Evolutionary conservation across 257 asterid genomes (phyloP), one percentile per base, ranked within the genome.

Genomic region (Solanum pimpinellifolium): DNA sequence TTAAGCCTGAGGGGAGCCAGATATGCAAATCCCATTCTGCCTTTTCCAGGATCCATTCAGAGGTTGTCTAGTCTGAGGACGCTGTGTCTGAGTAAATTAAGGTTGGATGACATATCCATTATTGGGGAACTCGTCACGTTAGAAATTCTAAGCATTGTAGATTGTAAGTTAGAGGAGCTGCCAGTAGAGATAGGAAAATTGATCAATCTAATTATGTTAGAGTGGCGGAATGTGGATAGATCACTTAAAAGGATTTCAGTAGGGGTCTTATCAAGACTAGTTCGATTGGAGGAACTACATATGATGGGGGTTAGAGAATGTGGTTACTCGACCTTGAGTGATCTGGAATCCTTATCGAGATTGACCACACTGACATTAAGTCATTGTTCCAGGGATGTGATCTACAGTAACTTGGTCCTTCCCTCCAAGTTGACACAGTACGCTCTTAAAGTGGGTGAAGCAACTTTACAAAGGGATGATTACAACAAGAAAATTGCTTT

Each of bases 231-330:
- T 6, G 14, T 20, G 25, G 18, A 4, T 5, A 4, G 42, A 11
- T 2, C 37, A 8, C 39, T 84, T 16, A 1, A 0, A 8, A 70
- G n/a, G 44, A 31, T 84, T 84, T 41, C 27, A 16, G 2, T 1
- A 21, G 87, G 85, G 9, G 37, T 74, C 25, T 42, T 84, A 66
- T 31, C 27, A 16, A 21, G 11, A 6, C 13, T 88, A 49, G 4
- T 5, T 60, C 85, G 3, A 31, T 84, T 88, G n/a, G 88, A 88
- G 82, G 88, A 88, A 16, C 27, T 88, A 9, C 86, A 49, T 15
- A 49, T 49, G 8, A 20, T 14, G 59, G 59, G 3, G 77, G 62
- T 29, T 1, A 9, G 15, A 65, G 0, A 47, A 18, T 62, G 59
- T 35, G 1, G 4, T 25, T 56, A 73, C 65, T 49, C 83, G 11